Evolutionary conservation across 768 basidiomycete genomes (phyloP), one percentile per base, ranked within the genome.

Genomic region (Panaeolus cyanescens): DNA sequence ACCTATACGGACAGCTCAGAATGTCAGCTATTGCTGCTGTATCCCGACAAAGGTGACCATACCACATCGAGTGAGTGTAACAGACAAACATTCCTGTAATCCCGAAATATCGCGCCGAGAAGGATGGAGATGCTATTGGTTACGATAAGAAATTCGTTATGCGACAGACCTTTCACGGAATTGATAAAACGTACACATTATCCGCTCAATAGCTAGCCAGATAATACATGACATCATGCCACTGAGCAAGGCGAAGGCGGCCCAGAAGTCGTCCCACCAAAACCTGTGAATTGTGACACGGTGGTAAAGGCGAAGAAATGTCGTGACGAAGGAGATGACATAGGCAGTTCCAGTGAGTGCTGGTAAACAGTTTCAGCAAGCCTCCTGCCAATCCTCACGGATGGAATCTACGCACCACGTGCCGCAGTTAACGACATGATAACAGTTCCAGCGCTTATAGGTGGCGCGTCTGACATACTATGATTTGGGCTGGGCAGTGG

Each of bases 181-280:
- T 25, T 2, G 37, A 17, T 2, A 6, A 17, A 22, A 50, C 45
- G 5, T 4, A 50, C 45, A 0, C 45, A 50, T 50, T 9, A 50
- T 50, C 19, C 15, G 8, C n/a, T 50, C 25, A 28, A 50, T 28
- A 50, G 3, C 13, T 28, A 50, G 30, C 45, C 45, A 50, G 4
- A 50, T 15, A 1, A 28, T 15, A 50, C 45, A 50, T 50, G 45
- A 8, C 45, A 50, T 30, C 4, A 50, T 50, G 22, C 45, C 45
- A 28, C 45, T 50, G 7, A 69, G n/a, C 25, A 70, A 40, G 5
- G 71, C 68, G n/a, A 66, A 33, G 10, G 66, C 67, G 7, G 72
- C 72, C 64, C 68, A 70, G 39, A 67, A 67, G 60, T 74, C 72
- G 54, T 74, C 72, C 72, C 72, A 74, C 72, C 72, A 74, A 9